These are phyloP conservation scores for Plasmodium sp. DNA, from an alignment of 169 alveolate genomes.

Conservation along the genomic window DNA sequence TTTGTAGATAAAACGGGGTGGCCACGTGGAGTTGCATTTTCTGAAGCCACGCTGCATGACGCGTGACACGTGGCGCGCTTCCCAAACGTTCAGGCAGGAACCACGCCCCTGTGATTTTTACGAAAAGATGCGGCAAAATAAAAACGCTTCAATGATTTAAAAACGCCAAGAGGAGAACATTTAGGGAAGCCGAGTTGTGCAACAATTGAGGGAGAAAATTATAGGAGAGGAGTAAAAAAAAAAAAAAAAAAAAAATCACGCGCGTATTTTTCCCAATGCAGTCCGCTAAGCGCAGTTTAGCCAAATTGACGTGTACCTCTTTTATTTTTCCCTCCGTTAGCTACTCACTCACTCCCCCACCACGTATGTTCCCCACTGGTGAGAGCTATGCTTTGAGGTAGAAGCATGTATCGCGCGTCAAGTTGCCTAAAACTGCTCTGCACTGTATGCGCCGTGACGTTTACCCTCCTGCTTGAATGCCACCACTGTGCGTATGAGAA, in stretches of 20 bases:
- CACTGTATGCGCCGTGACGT: neutral
- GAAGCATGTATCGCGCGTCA: conserved; percentile 30
- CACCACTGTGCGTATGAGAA: conserved; percentile 4
- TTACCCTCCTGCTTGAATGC: neutral
- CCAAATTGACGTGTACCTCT: neutral
- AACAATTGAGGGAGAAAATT: neutral
- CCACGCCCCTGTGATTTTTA: neutral
- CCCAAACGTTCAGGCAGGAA: neutral
- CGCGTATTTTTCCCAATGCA: neutral
- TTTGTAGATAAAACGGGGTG: neutral
- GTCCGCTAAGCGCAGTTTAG: neutral
- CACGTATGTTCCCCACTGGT: neutral
- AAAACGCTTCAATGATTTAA: neutral
- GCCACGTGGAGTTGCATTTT: neutral
- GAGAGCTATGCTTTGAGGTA: conserved; percentile 20
- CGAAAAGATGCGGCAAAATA: neutral
- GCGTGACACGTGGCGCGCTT: neutral
- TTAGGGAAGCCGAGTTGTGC: neutral
- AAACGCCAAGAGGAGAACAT: neutral
- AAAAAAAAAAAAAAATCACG: neutral
- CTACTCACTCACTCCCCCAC: neutral
- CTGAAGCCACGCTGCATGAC: neutral
- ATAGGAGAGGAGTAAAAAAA: neutral
- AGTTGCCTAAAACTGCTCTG: conserved; percentile 1
- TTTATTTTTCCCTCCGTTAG: neutral